Evolutionary conservation across 73 alveolate species (phyloP).

Genomic region (Stentor coeruleus): DNA sequence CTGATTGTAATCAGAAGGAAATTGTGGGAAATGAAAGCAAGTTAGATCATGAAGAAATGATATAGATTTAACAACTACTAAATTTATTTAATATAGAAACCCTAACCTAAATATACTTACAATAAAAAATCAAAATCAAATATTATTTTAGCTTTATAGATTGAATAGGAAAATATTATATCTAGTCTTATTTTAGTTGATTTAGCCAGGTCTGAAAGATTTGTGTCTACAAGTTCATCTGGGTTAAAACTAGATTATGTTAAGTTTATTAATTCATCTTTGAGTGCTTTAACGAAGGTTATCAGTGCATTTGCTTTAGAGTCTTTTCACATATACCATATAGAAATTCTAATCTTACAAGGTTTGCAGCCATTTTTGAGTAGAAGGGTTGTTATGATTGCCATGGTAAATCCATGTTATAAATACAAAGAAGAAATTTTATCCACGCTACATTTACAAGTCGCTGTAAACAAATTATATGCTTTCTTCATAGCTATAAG

Average conservation of each 20-base stretch:
- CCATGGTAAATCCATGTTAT: slow-evolving; percentile 94
- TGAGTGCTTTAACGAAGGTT: slow-evolving; percentile 97
- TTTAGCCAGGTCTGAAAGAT: slow-evolving; percentile 97
- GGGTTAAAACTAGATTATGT: slow-evolving; percentile 97
- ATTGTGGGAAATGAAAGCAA: slow-evolving; percentile 98
- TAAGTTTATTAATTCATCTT: slow-evolving; percentile 96
- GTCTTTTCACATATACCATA: slow-evolving; percentile 92
- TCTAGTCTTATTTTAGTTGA: slow-evolving; percentile 91
- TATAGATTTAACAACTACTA: slow-evolving; percentile 90
- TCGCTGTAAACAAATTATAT: slow-evolving; percentile 82
- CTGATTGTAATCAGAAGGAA: slow-evolving; percentile 90
- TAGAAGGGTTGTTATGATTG: slow-evolving; percentile 97
- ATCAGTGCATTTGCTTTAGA: slow-evolving; percentile 97
- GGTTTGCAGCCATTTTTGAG: slow-evolving; percentile 94
- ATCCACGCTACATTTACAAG: slow-evolving; percentile 97
- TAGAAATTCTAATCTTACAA: slow-evolving; percentile 96
- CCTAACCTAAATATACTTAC: slow-evolving; percentile 87
- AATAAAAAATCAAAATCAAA: slow-evolving; percentile 95
- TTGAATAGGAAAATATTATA: slow-evolving; percentile 14
- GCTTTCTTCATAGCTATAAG: too few species aligned
- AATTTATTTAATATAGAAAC: slow-evolving; percentile 91
- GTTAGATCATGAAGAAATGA: slow-evolving; percentile 96
- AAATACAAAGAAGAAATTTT: slow-evolving; percentile 94
- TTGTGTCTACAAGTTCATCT: slow-evolving; percentile 95
- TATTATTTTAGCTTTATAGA: slow-evolving; percentile 89